Base-by-base conservation (phyloP, 805 yeast genomes). In the Brettanomyces anomalus region DNA sequence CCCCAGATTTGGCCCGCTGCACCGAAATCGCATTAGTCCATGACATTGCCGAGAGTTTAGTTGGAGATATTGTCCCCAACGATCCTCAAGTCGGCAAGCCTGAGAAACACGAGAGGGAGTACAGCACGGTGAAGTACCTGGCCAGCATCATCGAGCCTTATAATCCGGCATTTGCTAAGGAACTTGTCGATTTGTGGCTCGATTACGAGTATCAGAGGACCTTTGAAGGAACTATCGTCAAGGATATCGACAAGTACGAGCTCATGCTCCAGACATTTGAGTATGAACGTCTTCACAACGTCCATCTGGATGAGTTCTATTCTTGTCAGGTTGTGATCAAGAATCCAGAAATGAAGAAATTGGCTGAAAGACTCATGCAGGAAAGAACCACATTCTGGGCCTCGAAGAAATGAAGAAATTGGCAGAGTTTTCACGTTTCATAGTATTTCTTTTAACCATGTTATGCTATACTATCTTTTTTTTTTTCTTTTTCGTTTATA, bases 241-340 rank as follows among this genome's bases (percentile, higher is more conserved):
- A 90, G 65, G 97, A 90, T 62, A 78, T 93, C 47, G 97, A 90
- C 63, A 90, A 90, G 68, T 84, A 76, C 57, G 97, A 88, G 64
- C 76, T 88, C 76, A 68, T 85, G 49, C 73, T 83, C 50, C 86
- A 85, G 65, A 81, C 89, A 33, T 78, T 78, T 72, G 85, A 88
- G 61, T 90, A 89, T 58, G 96, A 87, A 65, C 80, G 77, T 52
- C 67, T 68, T 49, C 74, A 69, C 51, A 72, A 78, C 10, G 74
- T 74, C 47, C 79, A 77, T 52, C 70, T 90, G 46, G 67, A 71
- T 40, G 88, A 85, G 52, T 89, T 90, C 56, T 79, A 78, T 66
- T 52, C 65, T 19, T 81, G 93, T 3, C 66, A 79, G 46, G 50
- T 64, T 2, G 65, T 75, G 33, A 79, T 90, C 49, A 82, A 83